Evolutionary conservation across 2,329 filamentous ascomycete species (phyloP).

Genomic region (Tolypocladium endophyticum): DNA sequence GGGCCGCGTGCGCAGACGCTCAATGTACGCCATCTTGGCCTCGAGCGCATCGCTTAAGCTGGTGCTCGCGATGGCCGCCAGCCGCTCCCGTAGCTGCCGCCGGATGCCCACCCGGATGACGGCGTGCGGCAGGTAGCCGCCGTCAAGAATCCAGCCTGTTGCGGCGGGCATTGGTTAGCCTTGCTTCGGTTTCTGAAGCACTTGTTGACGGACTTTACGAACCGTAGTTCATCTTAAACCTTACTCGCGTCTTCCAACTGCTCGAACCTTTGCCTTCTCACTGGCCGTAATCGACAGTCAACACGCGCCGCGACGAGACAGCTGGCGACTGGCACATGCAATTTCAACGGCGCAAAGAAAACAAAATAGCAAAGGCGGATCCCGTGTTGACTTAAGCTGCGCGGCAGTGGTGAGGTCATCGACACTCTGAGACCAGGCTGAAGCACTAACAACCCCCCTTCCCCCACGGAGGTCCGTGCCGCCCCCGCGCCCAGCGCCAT

Average conservation of each 20-base stretch:
- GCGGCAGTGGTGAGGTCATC: neutral
- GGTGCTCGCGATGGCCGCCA: conserved; percentile 41
- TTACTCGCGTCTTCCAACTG: neutral
- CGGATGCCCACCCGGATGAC: conserved; percentile 57
- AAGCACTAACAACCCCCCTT: neutral
- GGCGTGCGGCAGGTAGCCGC: conserved; percentile 52
- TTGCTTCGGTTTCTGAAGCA: neutral
- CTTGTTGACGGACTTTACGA: neutral
- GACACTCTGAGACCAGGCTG: neutral
- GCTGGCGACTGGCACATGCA: neutral
- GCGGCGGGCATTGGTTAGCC: neutral
- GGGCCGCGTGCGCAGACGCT: conserved; percentile 44
- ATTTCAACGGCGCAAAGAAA: neutral
- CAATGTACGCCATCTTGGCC: conserved; percentile 54
- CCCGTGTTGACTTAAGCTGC: neutral
- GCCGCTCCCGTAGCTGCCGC: conserved; percentile 51
- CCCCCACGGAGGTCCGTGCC: neutral
- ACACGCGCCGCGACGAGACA: neutral
- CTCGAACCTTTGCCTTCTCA: neutral
- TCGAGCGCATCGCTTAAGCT: conserved; percentile 42
- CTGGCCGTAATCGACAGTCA: neutral
- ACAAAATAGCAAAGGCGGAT: neutral
- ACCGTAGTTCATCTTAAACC: conserved; percentile 7
- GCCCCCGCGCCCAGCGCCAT: neutral
- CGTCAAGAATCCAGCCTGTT: conserved; percentile 49